Percentiles rank a stretch among this genome's conserved stretches.
phyloP scores from a whole-genome alignment of 2,329 filamentous ascomycete species.

The Cladophialophora psammophila region DNA sequence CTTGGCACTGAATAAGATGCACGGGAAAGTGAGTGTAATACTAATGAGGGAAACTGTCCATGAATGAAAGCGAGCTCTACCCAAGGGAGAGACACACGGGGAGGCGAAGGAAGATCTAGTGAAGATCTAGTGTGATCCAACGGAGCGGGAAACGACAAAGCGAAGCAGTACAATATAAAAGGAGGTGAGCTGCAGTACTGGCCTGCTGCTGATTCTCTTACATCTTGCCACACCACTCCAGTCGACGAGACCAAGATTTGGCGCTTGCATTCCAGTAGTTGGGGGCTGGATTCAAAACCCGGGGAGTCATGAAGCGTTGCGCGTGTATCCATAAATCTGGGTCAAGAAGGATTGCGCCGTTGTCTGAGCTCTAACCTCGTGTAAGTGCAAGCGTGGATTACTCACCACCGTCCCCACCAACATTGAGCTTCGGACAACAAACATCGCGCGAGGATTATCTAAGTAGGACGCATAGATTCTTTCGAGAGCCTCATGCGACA shows the following conservation, averaged over 20 bases:
- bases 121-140: not conserved
- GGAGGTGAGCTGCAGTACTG: not conserved
- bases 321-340: not conserved
- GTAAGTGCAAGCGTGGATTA: not conserved
- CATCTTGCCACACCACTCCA: not conserved
- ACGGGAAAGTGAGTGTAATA: not conserved
- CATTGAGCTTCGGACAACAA: not conserved
- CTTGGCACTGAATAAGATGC: not conserved
- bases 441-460: not conserved
- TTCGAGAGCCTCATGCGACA: not conserved
- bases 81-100: not conserved
- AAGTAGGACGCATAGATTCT: no score
- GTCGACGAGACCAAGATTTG: not conserved
- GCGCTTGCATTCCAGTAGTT: not conserved
- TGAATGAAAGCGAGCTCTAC: not conserved
- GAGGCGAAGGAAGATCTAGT: not conserved
- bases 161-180: not conserved
- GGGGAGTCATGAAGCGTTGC: not conserved
- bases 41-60: not conserved
- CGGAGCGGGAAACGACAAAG: not conserved
- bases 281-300: not conserved
- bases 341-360: slow-evolving; percentile 1
- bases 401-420: not conserved
- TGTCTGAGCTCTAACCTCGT: not conserved
- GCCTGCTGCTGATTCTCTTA: not conserved